A percentile compares a stretch with the other conserved stretches of the same genome.
phyloP scores from a whole-genome alignment of 352 stramenopile genomes.

The Phytophthora capsici region DNA sequence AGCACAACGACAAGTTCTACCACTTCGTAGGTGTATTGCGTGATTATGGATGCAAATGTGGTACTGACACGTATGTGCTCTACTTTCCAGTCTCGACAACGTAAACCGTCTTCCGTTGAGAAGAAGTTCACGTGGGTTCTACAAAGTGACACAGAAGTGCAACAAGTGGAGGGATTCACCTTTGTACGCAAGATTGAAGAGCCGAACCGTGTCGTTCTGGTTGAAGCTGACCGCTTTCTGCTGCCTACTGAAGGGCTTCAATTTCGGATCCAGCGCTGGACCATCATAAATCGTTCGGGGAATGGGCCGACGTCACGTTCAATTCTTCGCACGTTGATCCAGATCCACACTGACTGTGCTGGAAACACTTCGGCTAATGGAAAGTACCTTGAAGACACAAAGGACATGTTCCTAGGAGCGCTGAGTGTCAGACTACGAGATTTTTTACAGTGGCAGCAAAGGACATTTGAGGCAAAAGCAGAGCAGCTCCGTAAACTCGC shows the following conservation, averaged over 20 bases:
- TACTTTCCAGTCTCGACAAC: slow-evolving; percentile 16
- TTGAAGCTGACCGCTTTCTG: slow-evolving; percentile 21
- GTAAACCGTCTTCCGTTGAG: slow-evolving; percentile 22
- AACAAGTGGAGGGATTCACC: slow-evolving; percentile 20
- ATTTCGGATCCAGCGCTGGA: slow-evolving; percentile 32
- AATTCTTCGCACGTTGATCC: slow-evolving; percentile 14
- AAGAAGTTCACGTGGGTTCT: slow-evolving; percentile 33
- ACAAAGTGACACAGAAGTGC: background rate
- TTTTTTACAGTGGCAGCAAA: slow-evolving; percentile 10
- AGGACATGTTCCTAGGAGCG: slow-evolving; percentile 15
- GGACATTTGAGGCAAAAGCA: slow-evolving; percentile 1
- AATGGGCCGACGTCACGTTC: background rate
- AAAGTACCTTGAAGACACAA: background rate
- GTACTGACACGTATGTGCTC: too few relatives aligned
- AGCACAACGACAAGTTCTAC: slow-evolving; percentile 33
- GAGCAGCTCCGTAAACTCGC: background rate
- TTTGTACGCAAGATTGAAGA: slow-evolving; percentile 42
- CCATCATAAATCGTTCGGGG: slow-evolving; percentile 15
- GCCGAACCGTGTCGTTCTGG: slow-evolving; percentile 27
- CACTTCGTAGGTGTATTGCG: slow-evolving; percentile 27
- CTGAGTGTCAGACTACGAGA: slow-evolving; percentile 8
- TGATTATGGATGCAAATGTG: background rate
- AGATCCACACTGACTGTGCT: slow-evolving; percentile 6
- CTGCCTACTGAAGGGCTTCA: slow-evolving; percentile 18
- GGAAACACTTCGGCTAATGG: background rate